Base-by-base conservation (phyloP, 441 rosid genomes). In the Croton laevigatus region DNA sequence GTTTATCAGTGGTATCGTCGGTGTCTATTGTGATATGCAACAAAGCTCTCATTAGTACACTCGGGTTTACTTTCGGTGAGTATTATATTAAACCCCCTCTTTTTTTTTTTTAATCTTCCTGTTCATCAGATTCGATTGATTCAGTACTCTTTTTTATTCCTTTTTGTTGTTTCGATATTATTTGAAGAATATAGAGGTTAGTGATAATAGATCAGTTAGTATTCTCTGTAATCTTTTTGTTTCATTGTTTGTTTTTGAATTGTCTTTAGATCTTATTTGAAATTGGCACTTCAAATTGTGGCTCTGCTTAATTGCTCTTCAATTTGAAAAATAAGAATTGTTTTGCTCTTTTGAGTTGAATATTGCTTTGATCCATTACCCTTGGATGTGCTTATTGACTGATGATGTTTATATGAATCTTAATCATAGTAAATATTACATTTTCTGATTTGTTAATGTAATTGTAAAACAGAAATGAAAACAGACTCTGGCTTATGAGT, bases 11-110 rank as follows among this genome's bases (percentile, higher is more conserved):
- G 32, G 94, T 91, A 0, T 94, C 99, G 19, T 94, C 99, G 8
- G 99, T 94, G 13, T 94, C 99, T 45, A 94, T 94, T 73, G 99
- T 94, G 72, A 91, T 94, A 58, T 94, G 99, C 87, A 94, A 94
- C 85, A 94, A 94, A 85, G 99, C 98, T 52, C 98, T 94, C 70
- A 94, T 94, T 70, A 89, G 91, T 87, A 84, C 98, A 7, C 98
- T 94, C 23, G 93, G 91, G 53, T 94, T 94, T 85, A 88, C 92
- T 69, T 94, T 94, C 62, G 99, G 99, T 94, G 17, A 69, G 80
- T 37, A 27, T 4, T 62, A 40, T 40, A 40, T 40, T 40, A 40
- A 40, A 40, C 44, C 44, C 44, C 6, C 6, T 40, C 44, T 8
- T 9, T 40, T 40, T 9, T 40, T 40, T 40, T 40, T 0, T 2